phyloP scores from a whole-genome alignment of 2,329 filamentous ascomycete genomes.

The Penicillium occitanis region DNA sequence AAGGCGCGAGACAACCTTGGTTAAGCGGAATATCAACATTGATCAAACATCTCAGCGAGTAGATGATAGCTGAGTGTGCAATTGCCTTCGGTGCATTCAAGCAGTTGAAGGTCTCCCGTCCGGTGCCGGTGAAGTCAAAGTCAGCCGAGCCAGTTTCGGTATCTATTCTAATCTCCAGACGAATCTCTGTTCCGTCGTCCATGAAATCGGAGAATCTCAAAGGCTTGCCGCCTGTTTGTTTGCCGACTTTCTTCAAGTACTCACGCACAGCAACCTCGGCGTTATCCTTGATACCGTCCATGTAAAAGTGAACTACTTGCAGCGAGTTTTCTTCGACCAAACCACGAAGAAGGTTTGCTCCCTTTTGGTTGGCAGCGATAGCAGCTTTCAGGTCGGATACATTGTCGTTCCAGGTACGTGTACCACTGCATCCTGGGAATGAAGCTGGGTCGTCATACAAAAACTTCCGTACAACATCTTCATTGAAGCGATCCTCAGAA shows the following conservation, averaged over 20 bases:
- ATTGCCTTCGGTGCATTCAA: slow-evolving; percentile 80
- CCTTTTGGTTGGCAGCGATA: slow-evolving; percentile 82
- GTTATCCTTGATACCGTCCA: slow-evolving; percentile 78
- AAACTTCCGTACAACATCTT: slow-evolving; percentile 69
- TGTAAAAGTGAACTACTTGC: slow-evolving; percentile 74
- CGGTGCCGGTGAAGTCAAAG: slow-evolving; percentile 77
- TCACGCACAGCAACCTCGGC: slow-evolving; percentile 75
- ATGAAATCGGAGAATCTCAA: slow-evolving; percentile 76
- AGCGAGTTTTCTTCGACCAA: slow-evolving; percentile 15
- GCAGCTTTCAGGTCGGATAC: slow-evolving; percentile 84
- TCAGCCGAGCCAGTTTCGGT: slow-evolving; percentile 70
- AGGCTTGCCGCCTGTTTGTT: slow-evolving; percentile 66
- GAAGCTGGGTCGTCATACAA: slow-evolving; percentile 71
- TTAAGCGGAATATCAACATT: slow-evolving; percentile 81
- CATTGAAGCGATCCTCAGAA: slow-evolving; percentile 73
- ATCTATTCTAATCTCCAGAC: slow-evolving; percentile 72
- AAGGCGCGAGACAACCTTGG: slow-evolving; percentile 77
- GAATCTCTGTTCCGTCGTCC: slow-evolving; percentile 81
- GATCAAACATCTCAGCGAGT: slow-evolving; percentile 77
- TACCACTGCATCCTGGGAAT: slow-evolving; percentile 74
- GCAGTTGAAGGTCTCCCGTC: slow-evolving; percentile 75
- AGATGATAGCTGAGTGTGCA: slow-evolving; percentile 81
- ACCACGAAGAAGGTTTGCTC: slow-evolving; percentile 34
- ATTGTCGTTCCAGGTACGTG: slow-evolving; percentile 77
- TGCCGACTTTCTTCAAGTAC: slow-evolving; percentile 68